Conservation (phyloP, 2,329 filamentous ascomycete genomes). For the Colletotrichum orchidophilum region DNA sequence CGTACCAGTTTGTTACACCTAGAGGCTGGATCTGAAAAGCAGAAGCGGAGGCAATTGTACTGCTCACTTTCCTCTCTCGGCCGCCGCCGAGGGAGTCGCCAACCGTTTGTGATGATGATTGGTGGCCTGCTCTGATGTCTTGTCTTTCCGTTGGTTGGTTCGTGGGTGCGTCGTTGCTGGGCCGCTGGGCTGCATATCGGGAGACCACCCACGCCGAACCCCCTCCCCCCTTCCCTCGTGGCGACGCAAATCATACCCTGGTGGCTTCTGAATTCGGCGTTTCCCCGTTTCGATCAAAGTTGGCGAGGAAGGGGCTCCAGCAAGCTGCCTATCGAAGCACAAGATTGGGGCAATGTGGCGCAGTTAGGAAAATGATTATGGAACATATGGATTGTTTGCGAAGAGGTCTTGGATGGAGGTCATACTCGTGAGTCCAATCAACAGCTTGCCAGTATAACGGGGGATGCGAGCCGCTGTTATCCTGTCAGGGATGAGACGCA, state of each 20-base stretch:
- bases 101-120: neutral
- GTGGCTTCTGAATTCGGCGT: neutral
- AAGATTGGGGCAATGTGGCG: neutral
- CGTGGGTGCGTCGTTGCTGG: neutral
- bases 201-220: neutral
- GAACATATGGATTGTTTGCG: no score
- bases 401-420: neutral
- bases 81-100: neutral
- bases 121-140: neutral
- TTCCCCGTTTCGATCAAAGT: neutral
- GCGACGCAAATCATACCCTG: slow-evolving; percentile 12
- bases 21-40: neutral
- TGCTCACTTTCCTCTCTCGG: slow-evolving; percentile 9
- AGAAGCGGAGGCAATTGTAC: neutral
- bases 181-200: slow-evolving; percentile 26
- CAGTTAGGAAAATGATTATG: no score
- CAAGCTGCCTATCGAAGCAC: no score
- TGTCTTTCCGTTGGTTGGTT: slow-evolving; percentile 10
- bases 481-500: neutral
- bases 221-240: neutral
- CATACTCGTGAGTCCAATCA: neutral
- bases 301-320: neutral
- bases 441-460: neutral
- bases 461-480: neutral
- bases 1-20: neutral